phyloP scores from a whole-genome alignment of 148 eudicot species.

The Drosera capensis region DNA sequence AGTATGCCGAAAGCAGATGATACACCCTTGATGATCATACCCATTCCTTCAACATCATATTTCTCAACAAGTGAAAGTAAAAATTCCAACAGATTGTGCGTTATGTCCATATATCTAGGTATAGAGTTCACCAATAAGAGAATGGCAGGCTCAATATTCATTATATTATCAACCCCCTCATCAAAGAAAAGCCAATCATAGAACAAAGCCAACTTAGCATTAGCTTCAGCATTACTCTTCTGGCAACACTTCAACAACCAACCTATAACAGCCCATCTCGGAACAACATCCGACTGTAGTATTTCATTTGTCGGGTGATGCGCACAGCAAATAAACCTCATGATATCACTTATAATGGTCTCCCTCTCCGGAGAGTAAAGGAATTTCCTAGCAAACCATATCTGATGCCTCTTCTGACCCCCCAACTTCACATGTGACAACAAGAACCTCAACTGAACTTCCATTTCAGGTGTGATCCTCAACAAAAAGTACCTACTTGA shows the following conservation, averaged over 20 bases:
- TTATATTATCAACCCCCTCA: conserved; percentile 49
- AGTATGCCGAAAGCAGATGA: conserved; percentile 38
- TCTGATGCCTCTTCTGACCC: conserved; percentile 55
- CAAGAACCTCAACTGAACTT: conserved; percentile 61
- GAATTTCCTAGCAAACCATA: conserved; percentile 67
- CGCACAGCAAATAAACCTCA: conserved; percentile 69
- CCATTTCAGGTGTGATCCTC: conserved; percentile 70
- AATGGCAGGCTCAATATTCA: conserved; percentile 84
- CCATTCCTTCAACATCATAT: conserved; percentile 59
- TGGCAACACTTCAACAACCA: conserved; percentile 53
- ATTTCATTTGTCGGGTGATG: conserved; percentile 78
- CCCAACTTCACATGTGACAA: conserved; percentile 69
- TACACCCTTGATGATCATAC: conserved; percentile 31
- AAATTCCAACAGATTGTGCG: conserved; percentile 66
- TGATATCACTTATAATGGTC: conserved; percentile 50
- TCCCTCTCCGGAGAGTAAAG: conserved; percentile 47
- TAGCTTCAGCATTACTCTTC: conserved; percentile 53
- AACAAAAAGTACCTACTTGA: conserved; percentile 53
- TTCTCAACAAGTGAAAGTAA: conserved; percentile 49
- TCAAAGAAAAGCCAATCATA: conserved; percentile 95
- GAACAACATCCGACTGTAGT: conserved; percentile 53
- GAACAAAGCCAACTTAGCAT: conserved; percentile 62
- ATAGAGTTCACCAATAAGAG: conserved; percentile 65
- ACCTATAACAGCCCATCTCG: conserved; percentile 90
- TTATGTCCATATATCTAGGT: conserved; percentile 51